Percentiles rank a stretch among this genome's conserved stretches.
Evolutionary conservation across 345 rosid species (phyloP).

Genomic region (Camelina hispida): DNA sequence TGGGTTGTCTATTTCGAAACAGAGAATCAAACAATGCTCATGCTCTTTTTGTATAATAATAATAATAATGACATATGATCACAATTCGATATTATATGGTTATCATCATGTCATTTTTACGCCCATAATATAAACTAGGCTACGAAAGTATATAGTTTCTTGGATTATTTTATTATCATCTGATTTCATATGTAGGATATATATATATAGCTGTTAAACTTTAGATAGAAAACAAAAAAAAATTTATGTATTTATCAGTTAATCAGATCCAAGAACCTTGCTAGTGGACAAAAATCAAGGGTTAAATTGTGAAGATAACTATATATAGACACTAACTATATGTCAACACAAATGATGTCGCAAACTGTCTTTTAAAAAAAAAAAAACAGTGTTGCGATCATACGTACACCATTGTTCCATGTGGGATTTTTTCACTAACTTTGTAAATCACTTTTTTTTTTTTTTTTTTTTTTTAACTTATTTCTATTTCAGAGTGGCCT

Average conservation of each 20-base stretch:
- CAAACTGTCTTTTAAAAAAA: too few species aligned
- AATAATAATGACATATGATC: too few species aligned
- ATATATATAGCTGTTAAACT: neutral
- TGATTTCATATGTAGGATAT: neutral
- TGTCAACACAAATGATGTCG: neutral
- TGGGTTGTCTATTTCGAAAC: too few species aligned
- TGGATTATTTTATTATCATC: neutral
- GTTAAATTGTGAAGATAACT: neutral
- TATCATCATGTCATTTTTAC: too few species aligned
- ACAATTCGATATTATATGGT: too few species aligned
- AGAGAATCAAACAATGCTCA: too few species aligned
- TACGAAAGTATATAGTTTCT: too few species aligned
- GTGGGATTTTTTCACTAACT: neutral
- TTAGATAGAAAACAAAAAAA: neutral
- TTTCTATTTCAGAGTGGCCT: neutral
- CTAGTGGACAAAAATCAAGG: neutral
- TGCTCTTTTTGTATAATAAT: too few species aligned
- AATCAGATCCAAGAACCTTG: constrained; percentile 8
- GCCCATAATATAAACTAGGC: too few species aligned
- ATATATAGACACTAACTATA: neutral
- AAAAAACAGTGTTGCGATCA: neutral
- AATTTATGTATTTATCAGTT: neutral
- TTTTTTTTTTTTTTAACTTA: neutral
- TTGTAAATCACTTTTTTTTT: neutral
- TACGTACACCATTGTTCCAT: neutral